Evolutionary conservation across 2,329 filamentous ascomycete genomes (phyloP).

Genomic region (Aspergillus latus): DNA sequence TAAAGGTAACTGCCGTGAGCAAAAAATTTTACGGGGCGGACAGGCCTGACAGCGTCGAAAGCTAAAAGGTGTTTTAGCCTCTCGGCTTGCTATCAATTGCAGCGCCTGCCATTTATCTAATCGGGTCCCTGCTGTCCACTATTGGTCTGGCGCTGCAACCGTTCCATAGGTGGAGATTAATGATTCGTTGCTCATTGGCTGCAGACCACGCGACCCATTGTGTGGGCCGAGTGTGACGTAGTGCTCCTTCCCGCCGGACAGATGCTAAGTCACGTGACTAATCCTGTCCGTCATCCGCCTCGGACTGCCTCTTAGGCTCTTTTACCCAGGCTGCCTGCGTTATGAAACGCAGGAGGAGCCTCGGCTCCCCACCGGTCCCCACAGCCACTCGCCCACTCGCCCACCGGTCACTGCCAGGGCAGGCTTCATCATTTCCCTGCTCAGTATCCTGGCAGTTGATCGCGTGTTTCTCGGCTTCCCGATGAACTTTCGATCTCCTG

Average conservation of each 20-base stretch:
- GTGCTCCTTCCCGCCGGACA: neutral
- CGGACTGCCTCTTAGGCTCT: too few species aligned
- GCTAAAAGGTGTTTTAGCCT: neutral
- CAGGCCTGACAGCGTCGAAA: neutral
- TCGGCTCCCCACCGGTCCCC: neutral
- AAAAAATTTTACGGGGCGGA: neutral
- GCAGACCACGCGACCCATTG: neutral
- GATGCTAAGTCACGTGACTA: too few species aligned
- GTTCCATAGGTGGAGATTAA: neutral
- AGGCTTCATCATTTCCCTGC: neutral
- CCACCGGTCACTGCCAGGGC: neutral
- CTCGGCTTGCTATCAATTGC: neutral
- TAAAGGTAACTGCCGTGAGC: neutral
- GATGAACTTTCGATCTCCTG: neutral
- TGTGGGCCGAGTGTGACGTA: neutral
- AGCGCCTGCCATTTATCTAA: neutral
- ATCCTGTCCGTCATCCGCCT: too few species aligned
- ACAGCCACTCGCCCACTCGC: too few species aligned
- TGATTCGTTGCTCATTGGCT: neutral
- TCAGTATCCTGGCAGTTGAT: neutral
- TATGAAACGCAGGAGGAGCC: neutral
- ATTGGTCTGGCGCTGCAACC: neutral
- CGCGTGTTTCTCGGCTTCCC: neutral
- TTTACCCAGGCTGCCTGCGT: neutral
- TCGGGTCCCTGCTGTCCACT: neutral